phyloP scores from a whole-genome alignment of 1,284 basidiomycete species.

The Wolfiporia cocos region DNA sequence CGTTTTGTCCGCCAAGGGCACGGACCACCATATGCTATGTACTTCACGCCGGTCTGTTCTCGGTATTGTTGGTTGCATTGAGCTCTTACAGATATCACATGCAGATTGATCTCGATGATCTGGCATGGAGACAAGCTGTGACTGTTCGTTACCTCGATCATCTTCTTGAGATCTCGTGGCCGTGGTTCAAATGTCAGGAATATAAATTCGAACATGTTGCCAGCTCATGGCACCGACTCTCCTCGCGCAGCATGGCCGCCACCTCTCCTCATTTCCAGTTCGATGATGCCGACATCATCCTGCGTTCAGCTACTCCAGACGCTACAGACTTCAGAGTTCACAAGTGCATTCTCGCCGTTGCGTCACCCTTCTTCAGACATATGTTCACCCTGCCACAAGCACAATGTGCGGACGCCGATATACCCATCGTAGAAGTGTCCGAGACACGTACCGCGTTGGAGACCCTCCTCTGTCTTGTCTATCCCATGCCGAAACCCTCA shows the following conservation, averaged over 20 bases:
- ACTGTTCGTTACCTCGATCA: neutral
- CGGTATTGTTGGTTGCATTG: too few species aligned
- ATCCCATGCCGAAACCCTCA: conserved; percentile 28
- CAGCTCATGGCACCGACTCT: neutral
- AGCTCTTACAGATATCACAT: too few species aligned
- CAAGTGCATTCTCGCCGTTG: conserved; percentile 49
- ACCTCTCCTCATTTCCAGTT: conserved; percentile 31
- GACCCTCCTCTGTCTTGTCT: conserved; percentile 46
- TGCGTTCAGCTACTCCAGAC: conserved; percentile 33
- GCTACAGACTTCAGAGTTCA: conserved; percentile 53
- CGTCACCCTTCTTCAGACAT: conserved; percentile 62
- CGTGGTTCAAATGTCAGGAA: too few species aligned
- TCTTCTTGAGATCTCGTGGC: too few species aligned
- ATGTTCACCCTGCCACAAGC: conserved; percentile 65
- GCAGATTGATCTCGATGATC: too few species aligned
- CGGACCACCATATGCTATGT: neutral
- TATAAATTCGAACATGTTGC: conserved; percentile 2
- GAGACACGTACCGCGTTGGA: conserved; percentile 42
- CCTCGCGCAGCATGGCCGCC: conserved; percentile 10
- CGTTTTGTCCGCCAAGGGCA: neutral
- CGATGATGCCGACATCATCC: conserved; percentile 48
- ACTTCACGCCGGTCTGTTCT: neutral
- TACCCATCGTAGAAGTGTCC: conserved; percentile 49
- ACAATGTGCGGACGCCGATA: conserved; percentile 6
- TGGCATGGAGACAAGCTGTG: too few species aligned